Base-by-base conservation (phyloP, 106 monocot genomes). In the Xerophyta viscosa region DNA sequence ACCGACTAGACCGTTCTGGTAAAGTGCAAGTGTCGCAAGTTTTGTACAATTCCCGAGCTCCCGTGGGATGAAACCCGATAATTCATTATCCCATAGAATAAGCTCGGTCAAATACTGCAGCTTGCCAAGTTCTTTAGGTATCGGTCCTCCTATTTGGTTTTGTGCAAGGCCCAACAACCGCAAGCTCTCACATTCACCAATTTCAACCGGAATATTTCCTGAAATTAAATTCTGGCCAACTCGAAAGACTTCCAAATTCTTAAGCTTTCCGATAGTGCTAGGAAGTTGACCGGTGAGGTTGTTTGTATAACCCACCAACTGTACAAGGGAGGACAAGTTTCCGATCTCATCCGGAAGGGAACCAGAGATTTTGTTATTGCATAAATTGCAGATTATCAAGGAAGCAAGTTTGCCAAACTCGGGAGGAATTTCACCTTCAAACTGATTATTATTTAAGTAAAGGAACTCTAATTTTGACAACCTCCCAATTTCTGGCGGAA, bases 361-460 rank as follows among this genome's bases (percentile, higher is more conserved):
- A 2, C 94, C 94, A 3, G 78, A 78, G 8, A 96, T 66, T 67
- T 37, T 69, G 68, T 96, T 96, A 20, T 96, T 85, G 53, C 88
- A 88, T 8, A 96, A 27, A 61, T 85, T 88, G 22, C 68, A 76
- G 0, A n/a, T 27, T 31, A 50, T 54, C 75, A 96, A 60, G 3
- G 44, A 66, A 4, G 62, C 22, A 14, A 96, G 69, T 3, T 68
- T 73, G 20, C 94, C 88, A 4, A 96, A 13, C 46, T 82, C 78
- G 20, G 58, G 41, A 15, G 94, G 85, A 30, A 96, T 88, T 25
- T 39, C 49, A 23, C 84, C 81, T 50, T 73, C 73, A 52, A 96
- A 81, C 8, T 74, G 59, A 42, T 96, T 96, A 67, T 88, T 74
- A 57, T 79, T 64, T n/a, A 96, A 62, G 47, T 48, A 62, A 17